Evolutionary conservation across 305 asterid species (phyloP), one percentile per base, ranked within the genome.

Genomic region (Coffea humblotiana): DNA sequence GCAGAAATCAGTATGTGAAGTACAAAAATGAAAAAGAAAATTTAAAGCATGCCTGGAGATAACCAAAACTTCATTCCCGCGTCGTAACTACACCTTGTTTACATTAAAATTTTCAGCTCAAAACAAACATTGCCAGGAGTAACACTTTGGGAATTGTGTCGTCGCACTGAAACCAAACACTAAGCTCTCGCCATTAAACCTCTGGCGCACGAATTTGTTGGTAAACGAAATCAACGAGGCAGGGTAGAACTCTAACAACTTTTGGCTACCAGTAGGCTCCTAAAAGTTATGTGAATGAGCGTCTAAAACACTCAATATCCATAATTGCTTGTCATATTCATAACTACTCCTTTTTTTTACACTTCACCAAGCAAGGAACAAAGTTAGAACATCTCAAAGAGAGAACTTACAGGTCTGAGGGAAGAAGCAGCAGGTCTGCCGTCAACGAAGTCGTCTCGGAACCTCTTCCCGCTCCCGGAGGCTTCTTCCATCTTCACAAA

Each of bases 381-480:
- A 16, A 56, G 16, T 40, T 18, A 23, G 5, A 43, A 52, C 13
- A 69, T 4, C 3, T 23, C 43, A 51, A 35, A 56, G 37, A 18
- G 29, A 47, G 14, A 40, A 27, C 81, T 77, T 85, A 90, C 95
- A 72, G 88, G 87, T 79, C 90, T 88, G n/a, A 89, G 63, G 79
- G 91, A 85, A 75, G 97, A 85, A 63, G 91, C 79, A 13, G 77
- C 74, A 84, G 87, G 87, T 87, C 94, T 90, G 81, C 87, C 86
- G 82, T 86, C 94, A 75, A 89, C 82, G 40, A 88, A 86, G 77
- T 88, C 92, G 65, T 91, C 91, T 4, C 92, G 87, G 83, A 90
- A 94, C 82, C 97, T 84, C 86, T 88, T 94, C 64, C 92, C 92
- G 80, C 91, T 87, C 40, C 91, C 92, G 14, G 90, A 88, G 8